Evolutionary conservation across 2,329 filamentous ascomycete genomes (phyloP), one percentile per base, ranked within the genome.

Genomic region (Penicillium palitans): DNA sequence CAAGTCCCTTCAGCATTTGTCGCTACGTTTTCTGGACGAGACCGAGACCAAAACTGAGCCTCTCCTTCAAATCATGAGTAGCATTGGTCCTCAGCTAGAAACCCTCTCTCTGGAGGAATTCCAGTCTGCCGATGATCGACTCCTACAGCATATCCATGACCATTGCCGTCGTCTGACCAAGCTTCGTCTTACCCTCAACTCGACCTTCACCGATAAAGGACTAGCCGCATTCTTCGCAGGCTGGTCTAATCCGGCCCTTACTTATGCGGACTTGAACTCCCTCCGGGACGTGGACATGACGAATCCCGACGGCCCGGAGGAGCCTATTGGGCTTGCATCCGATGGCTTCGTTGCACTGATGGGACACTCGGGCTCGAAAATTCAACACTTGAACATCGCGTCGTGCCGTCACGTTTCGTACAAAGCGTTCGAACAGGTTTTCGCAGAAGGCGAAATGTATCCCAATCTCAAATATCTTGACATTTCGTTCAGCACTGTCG

Each of bases 321-420:
- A 83, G 25, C 74, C 83, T 8, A 77, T 93, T 45, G 93, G 93
- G 2, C 81, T 97, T 33, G 91, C 88, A 52, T 88, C 87, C 0
- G 76, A 83, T 6, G 92, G 90, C 0, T 93, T 98, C 77, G 79
- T 83, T 63, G 90, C 91, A 0, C 76, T 97, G 44, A 96, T 97
- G 90, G 77, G 79, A 0, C 93, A 97, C 71, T 96, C 92, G 0
- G 90, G 90, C 4, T 70, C 76, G 1, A 80, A 76, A 12, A 75
- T 98, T 2, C 81, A 82, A 59, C 79, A 83, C 41, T 79, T 98
- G 35, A 90, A 96, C 69, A 80, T 97, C n/a, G 85, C 90, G 15
- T 90, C 89, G 0, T 96, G 91, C 70, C 88, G 93, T 3, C 89
- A 96, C 72, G 93, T 98, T 62, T 83, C 85, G 1, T 80, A 83